Conservation (phyloP, 139 green algal species). For the Ettlia oleoabundans region DNA sequence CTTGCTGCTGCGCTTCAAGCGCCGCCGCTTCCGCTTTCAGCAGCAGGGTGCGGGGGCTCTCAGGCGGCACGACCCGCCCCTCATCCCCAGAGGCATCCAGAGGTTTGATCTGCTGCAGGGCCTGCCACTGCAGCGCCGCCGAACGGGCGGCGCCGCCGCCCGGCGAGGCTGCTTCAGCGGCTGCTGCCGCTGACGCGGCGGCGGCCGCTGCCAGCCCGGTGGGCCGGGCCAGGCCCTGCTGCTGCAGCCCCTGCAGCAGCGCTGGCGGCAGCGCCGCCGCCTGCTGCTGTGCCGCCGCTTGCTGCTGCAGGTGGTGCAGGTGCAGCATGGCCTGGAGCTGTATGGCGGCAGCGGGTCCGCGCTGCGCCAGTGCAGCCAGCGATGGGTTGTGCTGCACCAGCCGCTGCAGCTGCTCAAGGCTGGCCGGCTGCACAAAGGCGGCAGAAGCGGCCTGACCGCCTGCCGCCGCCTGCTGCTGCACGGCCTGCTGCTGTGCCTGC, state of each 20-base stretch:
- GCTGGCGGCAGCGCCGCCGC: background rate
- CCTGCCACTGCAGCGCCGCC: too few relatives aligned
- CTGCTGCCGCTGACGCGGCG: too few relatives aligned
- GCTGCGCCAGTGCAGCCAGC: slow-evolving; percentile 8
- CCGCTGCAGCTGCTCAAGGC: background rate
- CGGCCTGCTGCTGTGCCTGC: slow-evolving; percentile 6
- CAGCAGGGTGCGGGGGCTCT: too few relatives aligned
- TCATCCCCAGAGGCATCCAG: too few relatives aligned
- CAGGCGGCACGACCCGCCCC: too few relatives aligned
- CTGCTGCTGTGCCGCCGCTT: slow-evolving; percentile 8
- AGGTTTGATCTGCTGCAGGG: too few relatives aligned
- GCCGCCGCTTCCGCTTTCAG: too few relatives aligned
- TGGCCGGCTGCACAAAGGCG: background rate
- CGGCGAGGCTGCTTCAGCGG: too few relatives aligned
- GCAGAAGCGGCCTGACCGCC: background rate
- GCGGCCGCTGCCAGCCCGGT: too few relatives aligned
- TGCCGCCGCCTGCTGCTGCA: background rate
- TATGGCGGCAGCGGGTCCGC: slow-evolving; percentile 3
- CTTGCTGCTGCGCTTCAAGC: too few relatives aligned
- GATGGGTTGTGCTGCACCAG: slow-evolving; percentile 4
- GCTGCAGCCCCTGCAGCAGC: background rate
- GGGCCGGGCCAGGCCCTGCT: background rate
- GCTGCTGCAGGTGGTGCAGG: background rate
- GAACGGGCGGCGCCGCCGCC: too few relatives aligned
- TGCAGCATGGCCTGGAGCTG: slow-evolving; percentile 9